These are phyloP conservation scores for Circinella umbellata DNA, from an alignment of 371 early-diverging fungal genomes.

Conservation along the genomic window DNA sequence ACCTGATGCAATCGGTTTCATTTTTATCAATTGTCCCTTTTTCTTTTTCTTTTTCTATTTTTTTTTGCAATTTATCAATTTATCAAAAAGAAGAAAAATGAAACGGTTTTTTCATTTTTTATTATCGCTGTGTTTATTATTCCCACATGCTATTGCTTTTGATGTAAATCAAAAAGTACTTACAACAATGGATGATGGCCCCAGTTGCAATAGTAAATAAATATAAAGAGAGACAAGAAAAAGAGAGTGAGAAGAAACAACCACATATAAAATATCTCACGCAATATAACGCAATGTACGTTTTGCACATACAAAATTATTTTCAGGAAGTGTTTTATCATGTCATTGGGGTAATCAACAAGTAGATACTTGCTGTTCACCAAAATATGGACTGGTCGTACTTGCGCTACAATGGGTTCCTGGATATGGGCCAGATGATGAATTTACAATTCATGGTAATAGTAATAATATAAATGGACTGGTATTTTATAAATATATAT, in stretches of 20 bases:
- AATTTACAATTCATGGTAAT: constrained; percentile 56
- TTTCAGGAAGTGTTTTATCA: constrained; percentile 36
- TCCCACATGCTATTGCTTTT: background rate
- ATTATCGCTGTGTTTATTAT: background rate
- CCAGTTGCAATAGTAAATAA: constrained; percentile 13
- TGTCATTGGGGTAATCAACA: constrained; percentile 45
- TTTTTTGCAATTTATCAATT: background rate
- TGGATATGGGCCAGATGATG: constrained; percentile 47
- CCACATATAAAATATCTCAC: background rate
- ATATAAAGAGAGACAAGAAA: background rate
- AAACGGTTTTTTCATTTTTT: background rate
- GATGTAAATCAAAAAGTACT: background rate
- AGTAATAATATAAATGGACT: constrained; percentile 8
- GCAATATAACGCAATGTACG: background rate
- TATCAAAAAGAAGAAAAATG: background rate
- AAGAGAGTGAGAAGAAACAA: background rate
- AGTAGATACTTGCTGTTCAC: constrained; percentile 70
- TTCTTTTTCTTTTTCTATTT: background rate
- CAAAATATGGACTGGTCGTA: constrained; percentile 68
- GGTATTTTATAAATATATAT: background rate
- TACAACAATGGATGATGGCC: constrained; percentile 8
- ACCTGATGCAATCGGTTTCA: background rate
- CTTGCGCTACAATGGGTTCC: constrained; percentile 59
- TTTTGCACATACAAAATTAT: background rate
- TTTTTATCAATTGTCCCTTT: background rate